These are phyloP conservation scores for Diaporthe helianthi DNA, from an alignment of 2,329 filamentous ascomycete genomes.

Conservation along the genomic window DNA sequence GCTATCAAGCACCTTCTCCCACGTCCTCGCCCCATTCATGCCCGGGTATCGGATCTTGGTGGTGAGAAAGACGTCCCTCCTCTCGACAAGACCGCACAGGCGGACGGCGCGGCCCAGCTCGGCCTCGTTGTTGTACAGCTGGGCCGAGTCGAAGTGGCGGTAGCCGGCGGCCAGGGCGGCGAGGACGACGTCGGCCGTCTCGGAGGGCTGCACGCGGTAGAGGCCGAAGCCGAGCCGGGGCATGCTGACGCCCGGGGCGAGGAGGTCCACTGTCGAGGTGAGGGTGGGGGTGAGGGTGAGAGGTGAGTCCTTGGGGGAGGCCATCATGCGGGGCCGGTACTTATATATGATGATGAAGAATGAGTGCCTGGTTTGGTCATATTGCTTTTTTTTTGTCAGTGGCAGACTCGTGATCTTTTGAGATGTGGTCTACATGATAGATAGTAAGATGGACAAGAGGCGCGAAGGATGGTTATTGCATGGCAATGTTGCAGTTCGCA, in stretches of 20 bases:
- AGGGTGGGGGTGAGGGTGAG: background rate
- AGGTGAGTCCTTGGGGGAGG: background rate
- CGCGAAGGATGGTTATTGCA: background rate
- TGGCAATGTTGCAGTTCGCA: background rate
- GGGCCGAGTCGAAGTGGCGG: conserved; percentile 25
- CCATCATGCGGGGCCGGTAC: background rate
- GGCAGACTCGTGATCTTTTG: too few relatives aligned
- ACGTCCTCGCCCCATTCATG: conserved; percentile 7
- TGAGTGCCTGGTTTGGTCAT: too few relatives aligned
- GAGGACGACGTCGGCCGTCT: background rate
- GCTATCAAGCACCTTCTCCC: conserved; percentile 1
- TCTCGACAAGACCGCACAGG: background rate
- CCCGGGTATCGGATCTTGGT: conserved; percentile 28
- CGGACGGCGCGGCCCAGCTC: conserved; percentile 7
- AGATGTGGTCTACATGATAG: background rate
- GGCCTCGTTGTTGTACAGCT: conserved; percentile 28
- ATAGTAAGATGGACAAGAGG: background rate
- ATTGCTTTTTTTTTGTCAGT: too few relatives aligned
- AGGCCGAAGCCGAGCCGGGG: conserved; percentile 20
- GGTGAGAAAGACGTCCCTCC: conserved; percentile 20
- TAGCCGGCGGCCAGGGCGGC: background rate
- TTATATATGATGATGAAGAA: too few relatives aligned
- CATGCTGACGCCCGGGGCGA: conserved; percentile 6
- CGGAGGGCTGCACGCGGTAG: conserved; percentile 16
- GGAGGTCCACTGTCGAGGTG: background rate